phyloP scores from a whole-genome alignment of 2,329 filamentous ascomycete species.

The Aspergillus udagawae region DNA sequence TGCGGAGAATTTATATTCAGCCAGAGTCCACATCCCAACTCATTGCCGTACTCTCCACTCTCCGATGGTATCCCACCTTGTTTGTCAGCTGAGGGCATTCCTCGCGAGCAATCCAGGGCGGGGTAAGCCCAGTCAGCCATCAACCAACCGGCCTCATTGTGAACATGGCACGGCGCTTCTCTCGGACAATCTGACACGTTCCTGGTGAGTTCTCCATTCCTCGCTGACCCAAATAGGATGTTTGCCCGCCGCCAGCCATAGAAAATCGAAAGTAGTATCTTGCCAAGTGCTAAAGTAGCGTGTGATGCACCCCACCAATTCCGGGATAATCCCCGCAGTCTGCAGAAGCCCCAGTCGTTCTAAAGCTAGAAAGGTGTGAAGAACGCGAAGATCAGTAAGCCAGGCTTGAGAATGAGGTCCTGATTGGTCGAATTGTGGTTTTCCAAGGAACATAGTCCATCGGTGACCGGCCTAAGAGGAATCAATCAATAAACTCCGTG shows the following conservation, averaged over 20 bases:
- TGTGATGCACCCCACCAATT: background rate
- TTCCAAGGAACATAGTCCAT: background rate
- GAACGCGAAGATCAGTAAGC: background rate
- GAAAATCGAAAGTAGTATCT: background rate
- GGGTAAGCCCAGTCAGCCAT: background rate
- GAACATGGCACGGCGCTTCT: background rate
- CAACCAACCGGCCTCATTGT: background rate
- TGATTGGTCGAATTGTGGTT: background rate
- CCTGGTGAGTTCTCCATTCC: background rate
- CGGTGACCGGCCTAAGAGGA: background rate
- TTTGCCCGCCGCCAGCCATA: background rate
- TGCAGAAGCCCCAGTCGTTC: background rate
- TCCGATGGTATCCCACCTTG: background rate
- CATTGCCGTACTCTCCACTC: background rate
- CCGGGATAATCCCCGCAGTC: background rate
- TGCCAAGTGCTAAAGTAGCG: background rate
- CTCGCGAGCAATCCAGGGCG: background rate
- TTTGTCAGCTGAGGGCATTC: background rate
- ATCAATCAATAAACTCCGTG: background rate
- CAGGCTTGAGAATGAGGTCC: background rate
- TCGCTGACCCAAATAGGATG: background rate
- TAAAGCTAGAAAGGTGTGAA: background rate
- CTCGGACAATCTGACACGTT: background rate
- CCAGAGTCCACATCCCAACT: background rate
- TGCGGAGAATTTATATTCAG: background rate